Percentiles rank a stretch among this genome's conserved stretches.
phyloP scores from a whole-genome alignment of 2,329 filamentous ascomycete species.

The Kalmusia sp. region DNA sequence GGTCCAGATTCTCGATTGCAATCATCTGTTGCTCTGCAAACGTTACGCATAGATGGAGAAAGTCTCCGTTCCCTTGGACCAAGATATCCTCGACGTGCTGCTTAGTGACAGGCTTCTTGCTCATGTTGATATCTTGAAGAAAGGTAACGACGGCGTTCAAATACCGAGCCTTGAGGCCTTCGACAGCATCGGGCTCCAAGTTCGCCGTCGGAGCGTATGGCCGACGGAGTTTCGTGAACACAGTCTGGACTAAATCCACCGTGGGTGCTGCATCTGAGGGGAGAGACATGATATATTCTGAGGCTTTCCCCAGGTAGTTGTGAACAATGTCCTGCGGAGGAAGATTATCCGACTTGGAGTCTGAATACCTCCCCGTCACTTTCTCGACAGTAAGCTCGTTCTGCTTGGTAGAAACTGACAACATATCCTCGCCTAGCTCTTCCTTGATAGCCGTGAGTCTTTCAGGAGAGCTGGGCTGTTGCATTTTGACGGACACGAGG shows the following conservation, averaged over 20 bases:
- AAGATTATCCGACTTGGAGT: slow-evolving; percentile 8
- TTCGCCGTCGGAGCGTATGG: slow-evolving; percentile 16
- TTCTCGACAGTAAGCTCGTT: not conserved
- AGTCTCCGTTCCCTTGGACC: slow-evolving; percentile 24
- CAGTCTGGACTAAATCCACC: slow-evolving; percentile 16
- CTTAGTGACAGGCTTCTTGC: slow-evolving; percentile 10
- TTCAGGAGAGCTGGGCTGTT: not conserved
- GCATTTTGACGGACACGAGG: not conserved
- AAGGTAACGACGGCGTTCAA: slow-evolving; percentile 28
- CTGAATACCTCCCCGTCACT: not conserved
- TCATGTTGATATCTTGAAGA: slow-evolving; percentile 24
- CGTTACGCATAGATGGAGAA: slow-evolving; percentile 28
- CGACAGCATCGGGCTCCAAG: slow-evolving; percentile 10
- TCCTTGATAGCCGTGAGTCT: not conserved
- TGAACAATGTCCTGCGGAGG: not conserved
- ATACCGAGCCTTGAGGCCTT: slow-evolving; percentile 24
- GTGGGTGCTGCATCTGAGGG: not conserved
- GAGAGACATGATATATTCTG: slow-evolving; percentile 60
- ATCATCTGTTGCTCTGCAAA: slow-evolving; percentile 29
- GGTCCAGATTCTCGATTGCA: slow-evolving; percentile 25
- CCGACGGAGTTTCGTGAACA: slow-evolving; percentile 24
- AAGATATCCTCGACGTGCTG: slow-evolving; percentile 23
- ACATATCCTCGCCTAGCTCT: not conserved
- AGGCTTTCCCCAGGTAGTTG: slow-evolving; percentile 8
- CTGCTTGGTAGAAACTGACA: not conserved